phyloP scores from a whole-genome alignment of 305 asterid genomes.

The Solanum hybrid region DNA sequence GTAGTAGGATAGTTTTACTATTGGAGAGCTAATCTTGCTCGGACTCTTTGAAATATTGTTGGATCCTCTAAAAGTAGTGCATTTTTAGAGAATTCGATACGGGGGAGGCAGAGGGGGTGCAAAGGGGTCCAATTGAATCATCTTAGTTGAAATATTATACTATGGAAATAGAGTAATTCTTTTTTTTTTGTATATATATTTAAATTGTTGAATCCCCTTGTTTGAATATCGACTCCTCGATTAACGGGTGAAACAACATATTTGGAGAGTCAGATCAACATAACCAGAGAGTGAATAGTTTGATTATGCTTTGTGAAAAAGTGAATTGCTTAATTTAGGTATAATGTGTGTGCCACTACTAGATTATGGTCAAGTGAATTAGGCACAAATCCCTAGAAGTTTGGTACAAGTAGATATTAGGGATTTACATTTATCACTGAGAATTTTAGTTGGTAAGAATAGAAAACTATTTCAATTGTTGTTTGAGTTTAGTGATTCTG shows the following conservation, averaged over 20 bases:
- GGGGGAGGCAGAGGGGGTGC: not conserved
- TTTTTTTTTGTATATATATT: not conserved
- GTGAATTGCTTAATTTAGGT: not conserved
- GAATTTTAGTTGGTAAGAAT: not conserved
- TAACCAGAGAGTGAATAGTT: not conserved
- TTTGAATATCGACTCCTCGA: not conserved
- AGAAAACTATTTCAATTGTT: not conserved
- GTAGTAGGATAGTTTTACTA: not conserved
- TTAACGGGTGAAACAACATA: not conserved
- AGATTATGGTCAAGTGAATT: not conserved
- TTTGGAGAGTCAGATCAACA: not conserved
- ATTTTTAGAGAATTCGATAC: not conserved
- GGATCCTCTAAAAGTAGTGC: not conserved
- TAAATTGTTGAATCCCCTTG: not conserved
- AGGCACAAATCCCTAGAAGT: not conserved
- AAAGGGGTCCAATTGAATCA: not conserved
- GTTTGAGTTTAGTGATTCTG: not conserved
- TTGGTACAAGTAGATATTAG: not conserved
- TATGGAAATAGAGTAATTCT: not conserved
- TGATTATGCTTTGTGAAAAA: not conserved
- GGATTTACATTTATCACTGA: not conserved
- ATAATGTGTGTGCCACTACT: not conserved
- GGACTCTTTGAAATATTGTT: not conserved
- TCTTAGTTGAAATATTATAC: not conserved
- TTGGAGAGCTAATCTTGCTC: not conserved